Percentiles rank a stretch among this genome's conserved stretches.
phyloP scores from a whole-genome alignment of 306 rosid genomes.

The Bauhinia variegata region DNA sequence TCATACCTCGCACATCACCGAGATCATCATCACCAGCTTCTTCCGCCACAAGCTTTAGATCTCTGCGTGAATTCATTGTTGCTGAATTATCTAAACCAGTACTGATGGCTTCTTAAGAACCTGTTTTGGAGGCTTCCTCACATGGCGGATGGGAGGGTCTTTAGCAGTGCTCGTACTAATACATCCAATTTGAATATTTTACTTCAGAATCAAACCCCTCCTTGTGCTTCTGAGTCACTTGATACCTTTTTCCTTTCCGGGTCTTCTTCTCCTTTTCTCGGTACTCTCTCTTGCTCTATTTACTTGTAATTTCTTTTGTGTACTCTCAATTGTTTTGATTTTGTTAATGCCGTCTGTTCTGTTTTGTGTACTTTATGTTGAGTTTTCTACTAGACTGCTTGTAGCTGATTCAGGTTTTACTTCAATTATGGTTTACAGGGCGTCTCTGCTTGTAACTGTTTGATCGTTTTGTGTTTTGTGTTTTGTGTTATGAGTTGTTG shows the following conservation, averaged over 20 bases:
- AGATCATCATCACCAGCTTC: constrained; percentile 91
- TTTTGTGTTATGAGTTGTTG: not conserved
- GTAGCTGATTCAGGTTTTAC: not conserved
- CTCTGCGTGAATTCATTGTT: not conserved
- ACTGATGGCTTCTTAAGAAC: constrained; percentile 32
- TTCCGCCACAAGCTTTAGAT: constrained; percentile 82
- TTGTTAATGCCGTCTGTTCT: not conserved
- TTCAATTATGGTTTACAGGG: not conserved
- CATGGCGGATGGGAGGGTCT: constrained; percentile 65
- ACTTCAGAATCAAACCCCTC: constrained; percentile 51
- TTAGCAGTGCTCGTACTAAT: constrained; percentile 27
- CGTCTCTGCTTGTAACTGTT: not conserved
- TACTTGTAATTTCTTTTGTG: not conserved
- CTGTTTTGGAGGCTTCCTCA: not conserved
- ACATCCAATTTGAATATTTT: constrained; percentile 41
- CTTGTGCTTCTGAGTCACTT: constrained; percentile 51
- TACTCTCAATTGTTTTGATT: not conserved
- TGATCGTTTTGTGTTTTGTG: not conserved
- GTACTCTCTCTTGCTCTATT: constrained; percentile 28
- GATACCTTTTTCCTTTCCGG: constrained; percentile 63
- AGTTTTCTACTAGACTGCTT: not conserved
- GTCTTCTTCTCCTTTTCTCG: constrained; percentile 59
- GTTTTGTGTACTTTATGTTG: not conserved
- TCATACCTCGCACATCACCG: constrained; percentile 91
- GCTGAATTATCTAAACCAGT: not conserved